These are phyloP conservation scores for Hemileccinum rubropunctum DNA, from an alignment of 768 basidiomycete genomes.

Conservation along the genomic window DNA sequence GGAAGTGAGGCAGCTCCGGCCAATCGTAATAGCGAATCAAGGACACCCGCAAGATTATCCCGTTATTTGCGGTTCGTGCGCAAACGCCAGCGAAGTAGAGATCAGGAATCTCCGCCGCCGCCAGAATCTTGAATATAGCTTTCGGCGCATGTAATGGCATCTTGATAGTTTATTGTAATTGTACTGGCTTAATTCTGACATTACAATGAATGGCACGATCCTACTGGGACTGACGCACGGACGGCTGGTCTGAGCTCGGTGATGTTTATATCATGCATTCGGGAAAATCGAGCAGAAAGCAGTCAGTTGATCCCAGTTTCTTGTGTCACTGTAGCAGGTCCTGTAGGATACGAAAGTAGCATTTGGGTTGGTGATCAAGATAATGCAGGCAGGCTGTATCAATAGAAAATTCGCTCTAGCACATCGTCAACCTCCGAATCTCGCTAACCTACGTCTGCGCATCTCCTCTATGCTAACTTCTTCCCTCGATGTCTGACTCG, in stretches of 20 bases:
- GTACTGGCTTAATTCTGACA: not conserved
- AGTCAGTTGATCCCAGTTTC: no score
- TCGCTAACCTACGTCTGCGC: slow-evolving; percentile 57
- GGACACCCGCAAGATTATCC: slow-evolving; percentile 42
- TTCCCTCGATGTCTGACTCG: slow-evolving; percentile 24
- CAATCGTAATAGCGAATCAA: slow-evolving; percentile 15
- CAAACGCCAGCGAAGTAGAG: slow-evolving; percentile 42
- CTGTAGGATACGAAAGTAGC: not conserved
- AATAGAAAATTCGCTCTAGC: no score
- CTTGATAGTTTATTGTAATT: not conserved
- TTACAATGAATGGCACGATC: not conserved
- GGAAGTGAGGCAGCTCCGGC: slow-evolving; percentile 11
- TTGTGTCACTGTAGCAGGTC: not conserved
- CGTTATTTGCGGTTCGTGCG: slow-evolving; percentile 55
- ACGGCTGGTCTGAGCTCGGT: no score
- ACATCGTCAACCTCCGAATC: slow-evolving; percentile 50
- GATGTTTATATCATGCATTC: no score
- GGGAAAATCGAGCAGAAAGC: no score
- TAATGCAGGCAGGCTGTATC: not conserved
- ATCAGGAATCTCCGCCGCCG: slow-evolving; percentile 23
- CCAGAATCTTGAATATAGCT: slow-evolving; percentile 9
- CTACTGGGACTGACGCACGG: no score
- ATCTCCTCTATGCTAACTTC: slow-evolving; percentile 62
- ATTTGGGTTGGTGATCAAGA: not conserved
- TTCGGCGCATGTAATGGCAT: not conserved